Evolutionary conservation across 257 asterid genomes (phyloP).

Genomic region (Orobanche coerulescens): DNA sequence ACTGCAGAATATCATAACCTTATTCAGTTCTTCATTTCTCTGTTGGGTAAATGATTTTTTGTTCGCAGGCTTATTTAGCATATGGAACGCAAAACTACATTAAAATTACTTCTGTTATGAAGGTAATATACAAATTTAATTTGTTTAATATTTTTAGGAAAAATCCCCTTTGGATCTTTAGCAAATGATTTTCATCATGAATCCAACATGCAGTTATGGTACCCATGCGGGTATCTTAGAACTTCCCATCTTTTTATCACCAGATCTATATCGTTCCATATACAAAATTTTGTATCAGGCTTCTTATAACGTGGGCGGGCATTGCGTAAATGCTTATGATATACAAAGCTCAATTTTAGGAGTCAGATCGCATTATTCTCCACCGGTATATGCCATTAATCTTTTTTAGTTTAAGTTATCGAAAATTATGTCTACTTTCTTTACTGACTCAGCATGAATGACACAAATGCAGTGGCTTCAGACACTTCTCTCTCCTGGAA

Average conservation of each 20-base stretch:
- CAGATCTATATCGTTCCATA: constrained; percentile 19
- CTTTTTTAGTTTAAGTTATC: too few species aligned
- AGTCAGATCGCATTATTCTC: constrained; percentile 67
- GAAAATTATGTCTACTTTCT: too few species aligned
- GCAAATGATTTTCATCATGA: too few species aligned
- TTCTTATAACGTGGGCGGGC: constrained; percentile 84
- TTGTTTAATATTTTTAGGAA: constrained; percentile 1
- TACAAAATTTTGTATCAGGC: constrained; percentile 38
- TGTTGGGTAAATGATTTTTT: neutral
- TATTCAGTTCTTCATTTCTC: neutral
- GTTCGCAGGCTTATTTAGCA: constrained; percentile 77
- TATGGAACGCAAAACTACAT: constrained; percentile 70
- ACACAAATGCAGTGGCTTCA: constrained; percentile 64
- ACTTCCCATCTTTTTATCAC: neutral
- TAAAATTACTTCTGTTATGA: constrained; percentile 52
- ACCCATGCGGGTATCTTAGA: too few species aligned
- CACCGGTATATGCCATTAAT: constrained; percentile 59
- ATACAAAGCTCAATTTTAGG: constrained; percentile 76
- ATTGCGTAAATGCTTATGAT: constrained; percentile 62
- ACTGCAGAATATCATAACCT: too few species aligned
- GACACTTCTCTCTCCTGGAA: constrained; percentile 67
- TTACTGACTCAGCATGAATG: too few species aligned
- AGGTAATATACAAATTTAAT: constrained; percentile 35
- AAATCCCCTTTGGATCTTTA: too few species aligned
- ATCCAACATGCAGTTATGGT: too few species aligned